Evolutionary conservation across 1,139 yeast genomes (phyloP), one percentile per base, ranked within the genome.

Genomic region (Petasospora fabianii): DNA sequence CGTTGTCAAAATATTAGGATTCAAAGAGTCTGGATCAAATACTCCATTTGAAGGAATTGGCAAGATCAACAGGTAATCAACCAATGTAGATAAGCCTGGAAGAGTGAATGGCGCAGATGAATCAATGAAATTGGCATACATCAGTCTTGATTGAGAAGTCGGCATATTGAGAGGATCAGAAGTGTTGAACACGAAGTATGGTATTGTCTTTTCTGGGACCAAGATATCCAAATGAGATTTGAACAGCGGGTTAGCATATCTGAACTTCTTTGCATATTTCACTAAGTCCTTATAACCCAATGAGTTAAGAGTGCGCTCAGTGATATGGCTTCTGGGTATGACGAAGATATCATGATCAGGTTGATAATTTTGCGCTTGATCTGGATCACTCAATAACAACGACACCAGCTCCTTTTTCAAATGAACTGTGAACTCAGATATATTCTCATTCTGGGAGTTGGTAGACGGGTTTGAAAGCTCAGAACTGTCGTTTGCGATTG

Each of bases 131-230:
- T 49, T 46, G 13, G 61, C 48, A 36, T 62, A 50, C 10, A 47
- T 50, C 26, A 31, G 35, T 27, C 44, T 48, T 7, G 49, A 38
- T 20, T 43, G 44, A 2, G 49, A 34, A 18, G 34, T 33, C 6
- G 59, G 59, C 13, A 53, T 27, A 5, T 43, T 38, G 24, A 51
- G 37, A 1, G 52, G 31, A 10, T 55, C 51, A 2, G 59, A 50
- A 4, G 67, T 58, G 46, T 68, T 66, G 52, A 64, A 66, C 3
- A 68, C 36, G 36, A 68, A 68, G 28, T 64, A 49, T 11, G 58
- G 64, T n/a, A 54, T 58, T n/a, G 59, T 52, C 13, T 55, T 57
- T 28, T 53, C 54, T 2, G 73, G 72, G 12, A 61, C 34, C 13
- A 54, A 29, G 11, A 58, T 45, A 8, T 49, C 51, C 17, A 51